Evolutionary conservation across 495 filamentous ascomycete genomes (phyloP).

Genomic region (Schizothecium vesticola): DNA sequence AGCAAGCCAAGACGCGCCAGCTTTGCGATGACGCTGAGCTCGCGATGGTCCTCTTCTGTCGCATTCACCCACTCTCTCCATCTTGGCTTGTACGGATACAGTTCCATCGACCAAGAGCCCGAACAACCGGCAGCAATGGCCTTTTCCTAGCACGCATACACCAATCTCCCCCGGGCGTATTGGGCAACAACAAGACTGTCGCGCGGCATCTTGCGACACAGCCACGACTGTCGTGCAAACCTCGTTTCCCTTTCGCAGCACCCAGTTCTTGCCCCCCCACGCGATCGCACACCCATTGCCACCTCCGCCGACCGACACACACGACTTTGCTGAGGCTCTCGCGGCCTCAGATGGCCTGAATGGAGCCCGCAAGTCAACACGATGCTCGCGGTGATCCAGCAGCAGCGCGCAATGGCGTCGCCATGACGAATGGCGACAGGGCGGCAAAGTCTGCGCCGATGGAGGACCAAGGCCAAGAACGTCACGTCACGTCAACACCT

Average conservation of each 20-base stretch:
- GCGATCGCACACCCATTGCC: not conserved
- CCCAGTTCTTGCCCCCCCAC: not conserved
- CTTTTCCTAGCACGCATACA: not conserved
- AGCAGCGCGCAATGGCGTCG: not conserved
- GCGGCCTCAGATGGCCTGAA: slow-evolving; percentile 26
- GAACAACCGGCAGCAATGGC: not conserved
- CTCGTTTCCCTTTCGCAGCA: not conserved
- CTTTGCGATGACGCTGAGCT: not conserved
- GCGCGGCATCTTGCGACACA: not conserved
- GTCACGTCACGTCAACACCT: not conserved
- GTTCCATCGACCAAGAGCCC: not conserved
- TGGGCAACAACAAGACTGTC: not conserved
- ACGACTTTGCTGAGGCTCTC: not conserved
- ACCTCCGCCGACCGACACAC: not conserved
- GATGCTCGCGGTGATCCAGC: not conserved
- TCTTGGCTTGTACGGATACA: not conserved
- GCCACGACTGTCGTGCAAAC: not conserved
- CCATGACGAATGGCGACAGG: not conserved
- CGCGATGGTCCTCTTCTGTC: not conserved
- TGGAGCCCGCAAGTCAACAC: slow-evolving; percentile 22
- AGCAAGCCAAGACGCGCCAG: not conserved
- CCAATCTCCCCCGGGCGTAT: not conserved
- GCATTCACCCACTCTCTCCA: not conserved
- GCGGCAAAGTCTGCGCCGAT: not conserved
- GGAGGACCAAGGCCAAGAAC: not conserved